Conservation (phyloP, 2,329 filamentous ascomycete genomes). For the Calonectria multiphialidica region DNA sequence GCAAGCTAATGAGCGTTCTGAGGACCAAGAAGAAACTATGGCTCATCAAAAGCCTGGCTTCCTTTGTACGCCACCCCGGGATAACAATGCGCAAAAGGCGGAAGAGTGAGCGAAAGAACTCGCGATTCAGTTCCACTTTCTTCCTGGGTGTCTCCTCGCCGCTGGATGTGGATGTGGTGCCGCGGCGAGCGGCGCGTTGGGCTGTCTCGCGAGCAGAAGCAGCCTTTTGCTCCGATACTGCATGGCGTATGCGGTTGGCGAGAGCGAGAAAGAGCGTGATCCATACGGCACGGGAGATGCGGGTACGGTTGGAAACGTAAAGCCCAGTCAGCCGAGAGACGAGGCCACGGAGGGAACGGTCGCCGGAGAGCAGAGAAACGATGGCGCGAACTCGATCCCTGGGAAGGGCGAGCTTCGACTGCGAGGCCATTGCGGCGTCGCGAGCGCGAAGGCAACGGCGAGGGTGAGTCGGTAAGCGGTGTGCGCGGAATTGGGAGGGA, state of each 20-base stretch:
- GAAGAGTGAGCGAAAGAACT: constrained; percentile 81
- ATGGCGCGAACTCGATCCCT: constrained; percentile 65
- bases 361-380: constrained; percentile 60
- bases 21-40: constrained; percentile 95
- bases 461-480: not conserved
- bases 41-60: constrained; percentile 86
- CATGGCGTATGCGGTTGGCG: constrained; percentile 88
- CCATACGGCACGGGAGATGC: constrained; percentile 87
- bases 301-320: constrained; percentile 84
- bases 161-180: constrained; percentile 57
- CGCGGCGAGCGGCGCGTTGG: constrained; percentile 60
- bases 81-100: constrained; percentile 88
- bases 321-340: constrained; percentile 76
- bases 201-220: constrained; percentile 78
- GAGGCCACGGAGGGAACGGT: constrained; percentile 74
- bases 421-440: constrained; percentile 71
- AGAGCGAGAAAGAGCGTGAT: constrained; percentile 84
- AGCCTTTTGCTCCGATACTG: constrained; percentile 92
- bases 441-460: constrained; percentile 3
- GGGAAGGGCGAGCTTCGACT: constrained; percentile 76
- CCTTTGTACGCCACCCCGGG: constrained; percentile 90
- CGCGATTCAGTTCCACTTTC: constrained; percentile 92
- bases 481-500: not conserved
- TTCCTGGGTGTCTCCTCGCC: constrained; percentile 65
- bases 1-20: constrained; percentile 91